Base-by-base conservation (phyloP, 2,329 filamentous ascomycete species). In the Coniochaeta sp. region DNA sequence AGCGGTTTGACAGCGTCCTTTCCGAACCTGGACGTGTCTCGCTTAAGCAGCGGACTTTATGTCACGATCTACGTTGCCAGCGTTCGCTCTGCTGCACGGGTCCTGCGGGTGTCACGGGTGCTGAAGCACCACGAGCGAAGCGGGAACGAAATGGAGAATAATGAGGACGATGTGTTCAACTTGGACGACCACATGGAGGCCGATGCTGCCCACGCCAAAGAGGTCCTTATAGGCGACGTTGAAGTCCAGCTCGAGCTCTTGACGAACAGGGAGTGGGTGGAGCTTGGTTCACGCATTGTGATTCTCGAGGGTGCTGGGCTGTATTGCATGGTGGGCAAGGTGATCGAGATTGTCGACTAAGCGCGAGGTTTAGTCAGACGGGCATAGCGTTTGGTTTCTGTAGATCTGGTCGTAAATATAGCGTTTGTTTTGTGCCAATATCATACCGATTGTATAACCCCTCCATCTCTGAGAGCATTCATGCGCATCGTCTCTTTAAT, bases 61-160 rank as follows among this genome's bases (percentile, higher is more conserved):
- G 84, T 91, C 5, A 91, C 95, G 27, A 81, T 92, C 1, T 97
- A 96, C 62, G 82, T 91, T 35, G 90, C 89, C 16, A 96, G 91
- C 63, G 85, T 97, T 13, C 81, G 92, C 8, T 87, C 91, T 1
- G 83, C 87, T 0, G 91, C 90, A 1, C 85, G 86, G 54, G 81
- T 97, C 1, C 65, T 87, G 24, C 78, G 79, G 28, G 75, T 86
- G 10, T 72, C 63, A 28, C 45, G 55, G 32, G 53, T 52, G 38
- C 53, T 61, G 59, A 51, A 57, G 58, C 28, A 56, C 6, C 60
- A 59, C 9, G 58, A 60, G 28, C 60, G 61, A 18, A 47, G 61
- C 3, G 60, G 63, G 22, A 54, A 48, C 58, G 53, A 52, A 61
- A 68, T 53, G 47, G 70, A 74, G 24, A 74, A 78, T 10, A 63